Base-by-base conservation (phyloP, 441 rosid genomes). In the Gossypium gossypioides region DNA sequence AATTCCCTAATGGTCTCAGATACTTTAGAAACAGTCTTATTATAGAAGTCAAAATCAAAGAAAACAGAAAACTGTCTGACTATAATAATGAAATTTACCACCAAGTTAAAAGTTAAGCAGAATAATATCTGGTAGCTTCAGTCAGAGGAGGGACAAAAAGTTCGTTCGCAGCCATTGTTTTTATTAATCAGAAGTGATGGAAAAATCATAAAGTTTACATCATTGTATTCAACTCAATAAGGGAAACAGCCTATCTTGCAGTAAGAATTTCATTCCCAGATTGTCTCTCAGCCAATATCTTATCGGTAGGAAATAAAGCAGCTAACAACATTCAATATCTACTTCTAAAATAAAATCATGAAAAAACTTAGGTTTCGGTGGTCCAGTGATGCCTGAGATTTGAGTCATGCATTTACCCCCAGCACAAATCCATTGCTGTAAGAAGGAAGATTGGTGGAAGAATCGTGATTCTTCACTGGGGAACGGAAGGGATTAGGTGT, bases 401-500 rank as follows among this genome's bases (percentile, higher is more conserved):
- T 71, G n/a, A 19, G 42, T 65, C 68, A 80, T 25, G 83, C 77
- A 72, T 82, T 84, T 65, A 80, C 81, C 24, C 86, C 84, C 40
- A 82, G 76, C 70, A 84, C 71, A 77, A 84, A 82, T 29, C 83
- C 84, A 13, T 81, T 84, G 73, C 84, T 80, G 75, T 78, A 82
- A 3, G 73, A 81, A 71, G 86, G 86, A 73, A 84, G 84, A 69
- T 82, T 84, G 78, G 57, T 69, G 0, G 83, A 84, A 72, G 64
- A 52, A 6, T 75, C 68, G 8, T 29, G 80, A 73, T 71, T 78
- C 62, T 75, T 80, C 65, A 82, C 81, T 0, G 81, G 83, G 44
- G 86, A 84, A 15, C 80, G 82, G 70, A 81, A 81, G 59, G 86
- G 84, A 71, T 83, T 81, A 15, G 84, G 83, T 16, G 86, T 79